phyloP scores from a whole-genome alignment of 495 filamentous ascomycete genomes.

The Penicillium parvum region DNA sequence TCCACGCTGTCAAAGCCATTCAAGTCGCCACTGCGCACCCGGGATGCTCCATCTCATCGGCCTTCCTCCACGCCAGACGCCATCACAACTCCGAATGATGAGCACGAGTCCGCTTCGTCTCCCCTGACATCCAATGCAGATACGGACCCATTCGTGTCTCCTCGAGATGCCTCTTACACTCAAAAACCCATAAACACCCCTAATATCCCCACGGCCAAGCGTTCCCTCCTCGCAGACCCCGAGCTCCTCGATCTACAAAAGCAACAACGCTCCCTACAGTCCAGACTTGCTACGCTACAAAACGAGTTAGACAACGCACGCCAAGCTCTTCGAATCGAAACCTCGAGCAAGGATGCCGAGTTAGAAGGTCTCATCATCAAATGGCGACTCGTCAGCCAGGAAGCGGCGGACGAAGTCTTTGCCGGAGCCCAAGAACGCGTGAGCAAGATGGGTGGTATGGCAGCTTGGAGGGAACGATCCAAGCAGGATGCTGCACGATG shows the following conservation, averaged over 20 bases:
- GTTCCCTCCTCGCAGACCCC: conserved; percentile 14
- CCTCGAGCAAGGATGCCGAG: conserved; percentile 42
- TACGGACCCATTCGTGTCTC: not conserved
- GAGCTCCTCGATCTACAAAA: conserved; percentile 29
- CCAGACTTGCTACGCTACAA: conserved; percentile 28
- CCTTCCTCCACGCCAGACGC: conserved; percentile 3
- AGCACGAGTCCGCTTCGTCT: not conserved
- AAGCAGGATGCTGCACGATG: conserved; percentile 33
- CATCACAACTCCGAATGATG: not conserved
- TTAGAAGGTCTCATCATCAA: conserved; percentile 45
- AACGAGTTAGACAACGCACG: conserved; percentile 42
- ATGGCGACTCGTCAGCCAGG: conserved; percentile 45
- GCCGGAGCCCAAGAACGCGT: conserved; percentile 38
- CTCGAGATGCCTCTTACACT: not conserved
- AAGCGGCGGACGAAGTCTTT: conserved; percentile 52
- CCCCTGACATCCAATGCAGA: not conserved
- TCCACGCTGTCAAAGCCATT: conserved; percentile 60
- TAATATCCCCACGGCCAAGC: conserved; percentile 1
- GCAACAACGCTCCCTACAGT: conserved; percentile 30
- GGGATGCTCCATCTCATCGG: not conserved
- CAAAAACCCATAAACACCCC: conserved; percentile 4
- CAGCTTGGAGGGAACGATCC: conserved; percentile 48
- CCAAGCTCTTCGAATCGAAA: conserved; percentile 49
- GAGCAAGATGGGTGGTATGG: conserved; percentile 52
- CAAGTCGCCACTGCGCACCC: conserved; percentile 57